Evolutionary conservation across 106 monocot genomes (phyloP).

Genomic region (Allium cepa): DNA sequence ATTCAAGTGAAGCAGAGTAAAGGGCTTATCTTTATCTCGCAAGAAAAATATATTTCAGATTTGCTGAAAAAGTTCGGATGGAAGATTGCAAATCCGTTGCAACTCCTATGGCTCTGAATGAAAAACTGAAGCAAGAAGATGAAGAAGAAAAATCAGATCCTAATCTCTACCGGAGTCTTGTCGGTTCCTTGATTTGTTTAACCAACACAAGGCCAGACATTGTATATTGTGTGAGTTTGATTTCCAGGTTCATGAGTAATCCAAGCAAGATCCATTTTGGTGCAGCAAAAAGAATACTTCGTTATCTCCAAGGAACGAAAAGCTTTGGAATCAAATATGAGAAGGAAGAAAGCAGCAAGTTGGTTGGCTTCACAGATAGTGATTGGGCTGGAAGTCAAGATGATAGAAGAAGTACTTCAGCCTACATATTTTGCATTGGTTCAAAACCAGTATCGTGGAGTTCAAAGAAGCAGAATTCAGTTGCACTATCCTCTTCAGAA

Average conservation of each 20-base stretch:
- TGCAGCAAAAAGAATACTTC: not conserved
- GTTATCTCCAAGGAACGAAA: conserved; percentile 5
- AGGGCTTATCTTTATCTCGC: not conserved
- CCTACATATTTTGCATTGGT: not conserved
- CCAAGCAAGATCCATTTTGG: not conserved
- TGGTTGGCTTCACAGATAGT: not conserved
- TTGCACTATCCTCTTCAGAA: conserved; percentile 6
- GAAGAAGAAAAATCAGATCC: not conserved
- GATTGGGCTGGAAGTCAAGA: conserved; percentile 6
- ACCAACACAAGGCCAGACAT: conserved; percentile 5
- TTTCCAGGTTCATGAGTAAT: conserved; percentile 1
- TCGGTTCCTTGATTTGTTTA: not conserved
- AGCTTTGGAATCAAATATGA: not conserved
- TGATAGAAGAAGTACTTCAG: conserved; percentile 10
- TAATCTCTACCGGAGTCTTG: not conserved
- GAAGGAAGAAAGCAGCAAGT: not conserved
- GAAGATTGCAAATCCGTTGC: not conserved
- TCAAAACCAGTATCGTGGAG: conserved; percentile 1
- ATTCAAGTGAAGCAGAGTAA: not conserved
- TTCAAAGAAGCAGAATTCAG: conserved; percentile 4
- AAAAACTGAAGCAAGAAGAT: not conserved
- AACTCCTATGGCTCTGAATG: not conserved
- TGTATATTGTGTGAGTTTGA: not conserved
- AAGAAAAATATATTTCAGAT: conserved; percentile 5
- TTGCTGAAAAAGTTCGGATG: not conserved